Evolutionary conservation across 2,329 filamentous ascomycete species (phyloP).

Genomic region (Cladosporium phlei): DNA sequence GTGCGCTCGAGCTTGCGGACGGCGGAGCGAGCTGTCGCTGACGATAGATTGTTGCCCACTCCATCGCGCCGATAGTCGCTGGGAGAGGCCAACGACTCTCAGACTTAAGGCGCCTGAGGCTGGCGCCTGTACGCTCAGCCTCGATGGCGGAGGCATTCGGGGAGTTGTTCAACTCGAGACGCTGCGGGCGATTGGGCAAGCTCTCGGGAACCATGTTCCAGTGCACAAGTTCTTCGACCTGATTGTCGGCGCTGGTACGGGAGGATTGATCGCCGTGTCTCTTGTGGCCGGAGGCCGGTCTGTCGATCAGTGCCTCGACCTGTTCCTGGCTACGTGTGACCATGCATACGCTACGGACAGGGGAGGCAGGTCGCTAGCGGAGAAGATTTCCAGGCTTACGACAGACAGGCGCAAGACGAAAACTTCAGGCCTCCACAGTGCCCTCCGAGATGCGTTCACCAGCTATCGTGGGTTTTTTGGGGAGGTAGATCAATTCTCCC

Average conservation of each 20-base stretch:
- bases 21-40: conserved; percentile 4
- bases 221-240: conserved; percentile 33
- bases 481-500: too few relatives aligned
- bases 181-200: conserved; percentile 37
- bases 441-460: too few relatives aligned
- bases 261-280: neutral
- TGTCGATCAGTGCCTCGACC: conserved; percentile 26
- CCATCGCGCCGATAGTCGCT: conserved; percentile 24
- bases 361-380: too few relatives aligned
- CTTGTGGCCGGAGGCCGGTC: neutral
- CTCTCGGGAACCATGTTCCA: conserved; percentile 32
- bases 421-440: too few relatives aligned
- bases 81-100: conserved; percentile 34
- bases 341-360: conserved; percentile 26
- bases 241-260: neutral
- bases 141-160: conserved; percentile 41
- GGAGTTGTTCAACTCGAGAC: conserved; percentile 44
- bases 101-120: conserved; percentile 27
- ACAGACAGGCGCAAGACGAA: too few relatives aligned
- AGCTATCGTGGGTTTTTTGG: too few relatives aligned
- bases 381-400: too few relatives aligned
- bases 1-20: conserved; percentile 36
- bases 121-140: conserved; percentile 26
- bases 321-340: conserved; percentile 36
- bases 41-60: conserved; percentile 33